Conservation (phyloP, 257 asterid species). For the Oldenlandia corymbosa region DNA sequence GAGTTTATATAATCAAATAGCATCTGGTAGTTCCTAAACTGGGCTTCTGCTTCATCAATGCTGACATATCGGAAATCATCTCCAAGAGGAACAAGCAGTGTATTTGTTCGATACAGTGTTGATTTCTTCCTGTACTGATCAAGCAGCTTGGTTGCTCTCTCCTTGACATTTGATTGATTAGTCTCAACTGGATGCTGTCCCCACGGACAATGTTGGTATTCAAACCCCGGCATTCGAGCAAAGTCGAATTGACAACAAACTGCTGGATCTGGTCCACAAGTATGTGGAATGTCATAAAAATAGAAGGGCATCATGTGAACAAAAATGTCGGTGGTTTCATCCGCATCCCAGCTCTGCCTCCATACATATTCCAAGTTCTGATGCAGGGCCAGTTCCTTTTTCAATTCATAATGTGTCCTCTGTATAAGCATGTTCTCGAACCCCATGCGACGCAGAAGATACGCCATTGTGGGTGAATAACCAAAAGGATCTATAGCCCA, state of each 20-base stretch:
- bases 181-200: constrained; percentile 87
- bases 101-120: constrained; percentile 84
- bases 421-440: constrained; percentile 99
- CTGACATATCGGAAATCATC: constrained; percentile 97
- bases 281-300: constrained; percentile 94
- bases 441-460: constrained; percentile 98
- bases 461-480: constrained; percentile 96
- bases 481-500: constrained; percentile 99
- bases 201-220: constrained; percentile 94
- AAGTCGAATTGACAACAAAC: constrained; percentile 98
- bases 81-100: constrained; percentile 95
- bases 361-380: constrained; percentile 85
- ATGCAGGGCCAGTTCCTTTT: constrained; percentile 76
- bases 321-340: constrained; percentile 91
- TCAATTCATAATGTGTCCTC: constrained; percentile 94
- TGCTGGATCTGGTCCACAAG: constrained; percentile 99
- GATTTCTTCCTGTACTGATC: constrained; percentile 96
- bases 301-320: constrained; percentile 99
- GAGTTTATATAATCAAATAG: constrained; percentile 85
- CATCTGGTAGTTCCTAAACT: constrained; percentile 88
- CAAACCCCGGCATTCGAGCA: constrained; percentile 84
- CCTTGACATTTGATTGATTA: constrained; percentile 80
- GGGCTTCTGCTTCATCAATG: constrained; percentile 97
- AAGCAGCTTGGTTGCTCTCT: constrained; percentile 68
- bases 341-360: constrained; percentile 98